phyloP scores from a whole-genome alignment of 23 red algal species.

The Gracilaria gracilis region DNA sequence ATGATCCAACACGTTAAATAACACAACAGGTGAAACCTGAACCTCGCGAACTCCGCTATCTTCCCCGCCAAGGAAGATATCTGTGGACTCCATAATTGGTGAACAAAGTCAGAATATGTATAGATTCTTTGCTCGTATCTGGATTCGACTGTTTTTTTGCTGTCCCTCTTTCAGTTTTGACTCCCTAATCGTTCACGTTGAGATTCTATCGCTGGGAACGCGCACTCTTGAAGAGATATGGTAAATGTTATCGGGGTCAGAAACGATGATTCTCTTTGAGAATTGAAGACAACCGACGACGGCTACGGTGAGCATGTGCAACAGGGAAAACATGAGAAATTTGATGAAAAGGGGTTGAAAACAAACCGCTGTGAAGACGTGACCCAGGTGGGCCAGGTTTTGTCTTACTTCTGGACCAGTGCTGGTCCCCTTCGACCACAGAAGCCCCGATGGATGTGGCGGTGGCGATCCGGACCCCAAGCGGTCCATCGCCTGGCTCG shows the following conservation, averaged over 20 bases:
- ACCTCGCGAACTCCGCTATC: slow-evolving; percentile 75
- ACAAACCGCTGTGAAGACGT: too few relatives aligned
- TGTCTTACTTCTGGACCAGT: too few relatives aligned
- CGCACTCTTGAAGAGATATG: neutral
- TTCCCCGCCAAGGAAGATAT: slow-evolving; percentile 82
- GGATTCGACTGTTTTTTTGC: neutral
- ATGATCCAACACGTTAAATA: slow-evolving; percentile 87
- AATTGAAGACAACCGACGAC: neutral
- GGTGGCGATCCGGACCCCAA: neutral
- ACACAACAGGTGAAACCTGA: slow-evolving; percentile 79
- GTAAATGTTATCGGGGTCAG: neutral
- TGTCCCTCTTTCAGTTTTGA: neutral
- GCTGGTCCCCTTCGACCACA: neutral
- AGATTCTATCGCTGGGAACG: neutral
- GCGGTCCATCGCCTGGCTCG: neutral
- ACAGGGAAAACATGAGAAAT: too few relatives aligned
- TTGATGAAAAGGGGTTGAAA: too few relatives aligned
- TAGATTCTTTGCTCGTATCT: neutral
- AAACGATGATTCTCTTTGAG: neutral
- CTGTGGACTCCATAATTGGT: slow-evolving; percentile 61
- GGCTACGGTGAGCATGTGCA: neutral
- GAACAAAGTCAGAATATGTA: neutral
- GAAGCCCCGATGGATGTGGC: neutral
- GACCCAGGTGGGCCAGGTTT: too few relatives aligned
- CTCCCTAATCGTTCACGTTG: neutral